Evolutionary conservation across 2,329 filamentous ascomycete genomes (phyloP), one percentile per base, ranked within the genome.

Genomic region (Hypomyces perniciosus): DNA sequence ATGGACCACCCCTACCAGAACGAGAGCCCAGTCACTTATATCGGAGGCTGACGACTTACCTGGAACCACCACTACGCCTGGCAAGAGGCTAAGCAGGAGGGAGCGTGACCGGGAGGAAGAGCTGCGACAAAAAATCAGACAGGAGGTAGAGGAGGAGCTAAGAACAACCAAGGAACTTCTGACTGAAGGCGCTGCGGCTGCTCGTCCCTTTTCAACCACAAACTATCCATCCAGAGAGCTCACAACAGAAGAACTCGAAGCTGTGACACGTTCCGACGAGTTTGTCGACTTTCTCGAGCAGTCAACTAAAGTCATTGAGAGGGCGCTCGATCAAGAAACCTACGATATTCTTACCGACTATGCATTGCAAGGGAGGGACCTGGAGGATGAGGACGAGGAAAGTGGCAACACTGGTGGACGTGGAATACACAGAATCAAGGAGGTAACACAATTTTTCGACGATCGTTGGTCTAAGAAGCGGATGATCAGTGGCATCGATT

Each of bases 281-380:
- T 99, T 99, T 65, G 78, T 93, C 54, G 90, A 95, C 60, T 99
- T 99, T 64, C 83, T 99, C 30, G 93, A 99, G 62, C 83, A 90
- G 60, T 96, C 92, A 26, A 95, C 90, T 51, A 99, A 97, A 70
- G 91, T 99, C 44, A 92, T 99, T 60, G 93, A 99, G 72, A 83
- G 93, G 62, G 92, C 93, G 5, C 74, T 99, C 57, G 93, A 97
- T 62, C 86, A 96, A 64, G 90, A 96, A 62, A 72, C 71, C 51
- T 99, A 97, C 67, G 93, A 99, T 66, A 89, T 99, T 54, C 76
- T 99, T 54, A 90, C 90, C 52, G 91, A 99, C 70, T 99, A 99
- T 69, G 90, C 90, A 37, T 76, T 95, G 37, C 86, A 88, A 53
- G 87, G 86, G 5, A 76, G 86, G 53, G 85, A 85, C 49, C 72